These are phyloP conservation scores for Acaromyces ingoldii DNA, from an alignment of 1,284 basidiomycete genomes.

Conservation along the genomic window DNA sequence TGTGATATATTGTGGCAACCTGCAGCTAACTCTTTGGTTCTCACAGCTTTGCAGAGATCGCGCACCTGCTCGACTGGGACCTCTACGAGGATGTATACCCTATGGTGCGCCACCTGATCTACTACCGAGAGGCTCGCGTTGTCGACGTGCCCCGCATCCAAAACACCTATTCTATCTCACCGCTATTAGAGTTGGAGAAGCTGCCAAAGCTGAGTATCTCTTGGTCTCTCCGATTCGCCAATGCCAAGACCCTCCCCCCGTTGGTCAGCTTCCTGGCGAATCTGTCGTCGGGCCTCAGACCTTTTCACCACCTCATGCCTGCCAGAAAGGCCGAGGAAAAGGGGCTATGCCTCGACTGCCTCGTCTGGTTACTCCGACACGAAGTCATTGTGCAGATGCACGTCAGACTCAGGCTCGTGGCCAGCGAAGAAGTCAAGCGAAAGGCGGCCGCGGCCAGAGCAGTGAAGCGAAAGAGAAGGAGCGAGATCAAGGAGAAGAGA, in stretches of 20 bases:
- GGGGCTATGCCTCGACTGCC: slow-evolving; percentile 68
- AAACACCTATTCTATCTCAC: slow-evolving; percentile 66
- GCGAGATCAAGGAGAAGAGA: not conserved
- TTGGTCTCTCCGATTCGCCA: slow-evolving; percentile 58
- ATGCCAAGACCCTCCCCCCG: slow-evolving; percentile 65
- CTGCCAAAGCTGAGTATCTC: slow-evolving; percentile 2
- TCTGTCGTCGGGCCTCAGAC: slow-evolving; percentile 21
- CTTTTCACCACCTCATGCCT: slow-evolving; percentile 22
- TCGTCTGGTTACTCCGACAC: slow-evolving; percentile 86
- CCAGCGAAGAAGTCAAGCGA: slow-evolving; percentile 68
- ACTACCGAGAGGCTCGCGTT: slow-evolving; percentile 80
- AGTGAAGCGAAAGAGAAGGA: not conserved
- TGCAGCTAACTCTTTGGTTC: not conserved
- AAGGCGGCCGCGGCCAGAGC: slow-evolving; percentile 38
- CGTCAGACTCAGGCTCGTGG: slow-evolving; percentile 76
- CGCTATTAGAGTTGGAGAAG: slow-evolving; percentile 29
- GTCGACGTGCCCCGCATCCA: slow-evolving; percentile 80
- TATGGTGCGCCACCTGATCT: slow-evolving; percentile 80
- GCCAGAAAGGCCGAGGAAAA: slow-evolving; percentile 21
- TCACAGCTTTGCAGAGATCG: slow-evolving; percentile 74
- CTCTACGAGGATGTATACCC: slow-evolving; percentile 79
- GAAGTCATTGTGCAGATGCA: slow-evolving; percentile 81
- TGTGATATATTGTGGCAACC: not conserved
- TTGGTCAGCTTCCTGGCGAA: slow-evolving; percentile 53
- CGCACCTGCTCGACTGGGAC: slow-evolving; percentile 76